These are phyloP conservation scores for Aplosporella prunicola DNA, from an alignment of 2,329 filamentous ascomycete genomes.

Conservation along the genomic window DNA sequence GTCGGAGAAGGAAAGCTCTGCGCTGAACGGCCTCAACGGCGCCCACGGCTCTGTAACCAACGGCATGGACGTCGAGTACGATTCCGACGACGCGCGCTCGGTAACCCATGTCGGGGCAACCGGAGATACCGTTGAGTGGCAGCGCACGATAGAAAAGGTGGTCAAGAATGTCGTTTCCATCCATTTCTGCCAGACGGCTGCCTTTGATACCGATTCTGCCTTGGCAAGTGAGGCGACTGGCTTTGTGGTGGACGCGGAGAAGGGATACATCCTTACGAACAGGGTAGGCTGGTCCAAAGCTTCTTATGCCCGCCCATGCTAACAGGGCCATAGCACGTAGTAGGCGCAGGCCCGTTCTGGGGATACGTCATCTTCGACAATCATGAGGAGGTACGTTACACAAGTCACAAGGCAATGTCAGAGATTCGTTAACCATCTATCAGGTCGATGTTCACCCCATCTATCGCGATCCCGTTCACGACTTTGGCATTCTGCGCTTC, in stretches of 20 bases:
- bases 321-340: constrained; percentile 58
- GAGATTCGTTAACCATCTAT: constrained; percentile 11
- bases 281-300: constrained; percentile 21
- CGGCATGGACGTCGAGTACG: constrained; percentile 30
- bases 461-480: constrained; percentile 95
- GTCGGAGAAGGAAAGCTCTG: constrained; percentile 32
- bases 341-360: constrained; percentile 93
- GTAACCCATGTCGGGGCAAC: constrained; percentile 34
- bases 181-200: constrained; percentile 94
- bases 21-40: constrained; percentile 5
- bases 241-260: constrained; percentile 92
- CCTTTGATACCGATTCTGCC: constrained; percentile 94
- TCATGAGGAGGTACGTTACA: constrained; percentile 60
- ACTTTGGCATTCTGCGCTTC: constrained; percentile 95
- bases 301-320: constrained; percentile 12
- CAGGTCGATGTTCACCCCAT: constrained; percentile 92
- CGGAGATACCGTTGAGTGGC: constrained; percentile 76
- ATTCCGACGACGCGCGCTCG: constrained; percentile 33
- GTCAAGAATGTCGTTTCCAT: constrained; percentile 97
- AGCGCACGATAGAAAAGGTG: constrained; percentile 87
- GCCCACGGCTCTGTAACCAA: constrained; percentile 34
- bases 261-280: constrained; percentile 56
- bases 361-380: constrained; percentile 98
- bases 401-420: constrained; percentile 9
- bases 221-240: constrained; percentile 93